Conservation (phyloP, 2,329 filamentous ascomycete genomes). For the Fragosphaeria purpurea region DNA sequence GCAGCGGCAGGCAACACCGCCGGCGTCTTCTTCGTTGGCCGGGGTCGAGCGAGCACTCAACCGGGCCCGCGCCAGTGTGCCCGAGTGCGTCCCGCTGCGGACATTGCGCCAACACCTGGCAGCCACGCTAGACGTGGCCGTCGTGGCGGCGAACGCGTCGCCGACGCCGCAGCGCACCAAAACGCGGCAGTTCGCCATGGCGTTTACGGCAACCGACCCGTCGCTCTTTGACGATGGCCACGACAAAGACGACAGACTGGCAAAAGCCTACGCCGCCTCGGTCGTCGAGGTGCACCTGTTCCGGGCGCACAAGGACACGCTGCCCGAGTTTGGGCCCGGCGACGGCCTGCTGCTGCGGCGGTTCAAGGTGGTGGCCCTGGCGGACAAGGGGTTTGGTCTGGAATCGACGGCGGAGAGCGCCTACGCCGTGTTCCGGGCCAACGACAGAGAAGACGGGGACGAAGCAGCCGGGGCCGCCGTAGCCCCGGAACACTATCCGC, state of each 20-base stretch:
- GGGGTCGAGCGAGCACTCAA: conserved; percentile 36
- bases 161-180: conserved; percentile 44
- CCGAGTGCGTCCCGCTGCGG: conserved; percentile 44
- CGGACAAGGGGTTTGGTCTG: conserved; percentile 45
- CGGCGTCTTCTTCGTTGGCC: conserved; percentile 17
- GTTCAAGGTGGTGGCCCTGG: conserved; percentile 44
- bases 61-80: conserved; percentile 38
- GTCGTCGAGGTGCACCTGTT: conserved; percentile 48
- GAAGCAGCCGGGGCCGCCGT: conserved; percentile 1
- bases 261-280: conserved; percentile 28
- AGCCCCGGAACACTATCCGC: conserved; percentile 9
- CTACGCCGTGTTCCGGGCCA: conserved; percentile 45
- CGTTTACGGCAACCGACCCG: conserved; percentile 47
- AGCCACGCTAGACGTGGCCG: conserved; percentile 43
- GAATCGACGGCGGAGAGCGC: conserved; percentile 44
- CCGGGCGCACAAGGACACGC: conserved; percentile 45
- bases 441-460: not conserved
- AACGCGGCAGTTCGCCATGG: conserved; percentile 47
- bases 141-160: conserved; percentile 35
- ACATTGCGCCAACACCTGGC: conserved; percentile 39
- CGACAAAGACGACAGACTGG: not conserved
- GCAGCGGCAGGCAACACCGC: too few relatives aligned
- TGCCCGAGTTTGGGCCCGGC: conserved; percentile 45
- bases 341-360: conserved; percentile 49
- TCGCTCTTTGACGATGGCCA: conserved; percentile 23